Percentiles rank a stretch among this genome's conserved stretches.
These are phyloP conservation scores for Byssothecium circinans DNA, from an alignment of 2,329 filamentous ascomycete species.

Conservation along the genomic window DNA sequence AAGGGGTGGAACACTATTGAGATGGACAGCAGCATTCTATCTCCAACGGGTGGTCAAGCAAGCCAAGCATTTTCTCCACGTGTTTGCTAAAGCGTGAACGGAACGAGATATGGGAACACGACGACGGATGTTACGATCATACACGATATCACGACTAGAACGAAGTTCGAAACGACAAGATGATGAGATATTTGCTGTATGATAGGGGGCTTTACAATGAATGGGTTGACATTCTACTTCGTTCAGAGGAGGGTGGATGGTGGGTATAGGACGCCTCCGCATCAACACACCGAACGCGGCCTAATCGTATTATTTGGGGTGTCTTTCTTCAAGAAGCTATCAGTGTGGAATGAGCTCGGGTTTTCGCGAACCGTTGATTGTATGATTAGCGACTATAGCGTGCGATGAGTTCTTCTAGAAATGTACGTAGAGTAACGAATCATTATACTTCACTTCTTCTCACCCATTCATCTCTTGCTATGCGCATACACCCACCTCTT, in stretches of 20 bases:
- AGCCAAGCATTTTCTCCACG: not conserved
- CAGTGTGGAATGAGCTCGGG: not conserved
- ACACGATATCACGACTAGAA: constrained; percentile 3
- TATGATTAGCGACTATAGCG: not conserved
- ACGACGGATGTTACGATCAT: constrained; percentile 2
- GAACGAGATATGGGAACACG: not conserved
- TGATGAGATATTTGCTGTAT: constrained; percentile 6
- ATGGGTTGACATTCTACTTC: not conserved
- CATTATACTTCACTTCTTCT: not conserved
- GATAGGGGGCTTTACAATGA: constrained; percentile 1
- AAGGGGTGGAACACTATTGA: constrained; percentile 29
- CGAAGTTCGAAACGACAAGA: not conserved
- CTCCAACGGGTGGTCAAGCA: not conserved
- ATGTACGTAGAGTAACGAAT: not conserved
- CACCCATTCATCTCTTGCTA: not conserved
- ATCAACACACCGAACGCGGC: not conserved
- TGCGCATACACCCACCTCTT: not conserved
- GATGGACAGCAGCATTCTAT: not conserved
- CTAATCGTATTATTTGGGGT: not conserved
- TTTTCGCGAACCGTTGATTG: not conserved
- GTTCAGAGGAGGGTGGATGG: not conserved
- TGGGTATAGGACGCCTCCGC: not conserved
- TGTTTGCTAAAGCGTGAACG: not conserved
- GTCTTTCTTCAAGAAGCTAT: too few species aligned
- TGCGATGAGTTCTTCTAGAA: not conserved